phyloP scores from a whole-genome alignment of 140 eudicot species.

The Cichorium intybus region DNA sequence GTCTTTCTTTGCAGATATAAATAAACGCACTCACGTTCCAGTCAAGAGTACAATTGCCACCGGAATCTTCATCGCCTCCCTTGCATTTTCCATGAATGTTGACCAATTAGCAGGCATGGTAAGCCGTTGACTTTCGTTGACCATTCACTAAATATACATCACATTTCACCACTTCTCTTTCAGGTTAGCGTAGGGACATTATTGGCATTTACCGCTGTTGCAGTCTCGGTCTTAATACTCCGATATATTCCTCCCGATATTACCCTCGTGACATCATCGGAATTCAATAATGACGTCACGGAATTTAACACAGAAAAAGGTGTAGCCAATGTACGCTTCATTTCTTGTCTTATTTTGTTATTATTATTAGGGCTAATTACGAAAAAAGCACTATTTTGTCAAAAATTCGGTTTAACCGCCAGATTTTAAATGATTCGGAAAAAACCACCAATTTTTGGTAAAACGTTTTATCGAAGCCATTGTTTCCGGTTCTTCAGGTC shows the following conservation, averaged over 20 bases:
- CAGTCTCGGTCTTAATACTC: constrained; percentile 72
- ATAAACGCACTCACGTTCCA: constrained; percentile 77
- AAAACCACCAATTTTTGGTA: no score
- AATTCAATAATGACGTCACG: constrained; percentile 24
- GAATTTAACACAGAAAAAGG: constrained; percentile 32
- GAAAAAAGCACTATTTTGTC: no score
- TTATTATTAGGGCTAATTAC: no score
- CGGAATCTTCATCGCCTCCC: constrained; percentile 64
- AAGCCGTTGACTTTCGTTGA: constrained; percentile 20
- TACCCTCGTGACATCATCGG: constrained; percentile 56
- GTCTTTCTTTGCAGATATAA: constrained; percentile 83
- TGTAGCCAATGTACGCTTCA: constrained; percentile 44
- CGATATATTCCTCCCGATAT: constrained; percentile 88
- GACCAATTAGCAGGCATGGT: constrained; percentile 95
- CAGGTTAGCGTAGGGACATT: constrained; percentile 98
- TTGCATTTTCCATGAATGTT: constrained; percentile 87
- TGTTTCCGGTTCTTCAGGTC: no score
- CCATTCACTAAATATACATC: neutral
- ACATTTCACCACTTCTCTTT: constrained; percentile 10
- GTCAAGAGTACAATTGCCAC: constrained; percentile 78
- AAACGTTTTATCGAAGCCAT: no score
- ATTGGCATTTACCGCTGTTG: constrained; percentile 84
- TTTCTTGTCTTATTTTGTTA: constrained; percentile 4
- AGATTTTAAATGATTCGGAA: no score
- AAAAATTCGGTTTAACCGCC: no score